A percentile compares a stretch with the other conserved stretches of the same genome.
These are phyloP conservation scores for Pyronema domesticum DNA, from an alignment of 495 filamentous ascomycete species.

Conservation along the genomic window DNA sequence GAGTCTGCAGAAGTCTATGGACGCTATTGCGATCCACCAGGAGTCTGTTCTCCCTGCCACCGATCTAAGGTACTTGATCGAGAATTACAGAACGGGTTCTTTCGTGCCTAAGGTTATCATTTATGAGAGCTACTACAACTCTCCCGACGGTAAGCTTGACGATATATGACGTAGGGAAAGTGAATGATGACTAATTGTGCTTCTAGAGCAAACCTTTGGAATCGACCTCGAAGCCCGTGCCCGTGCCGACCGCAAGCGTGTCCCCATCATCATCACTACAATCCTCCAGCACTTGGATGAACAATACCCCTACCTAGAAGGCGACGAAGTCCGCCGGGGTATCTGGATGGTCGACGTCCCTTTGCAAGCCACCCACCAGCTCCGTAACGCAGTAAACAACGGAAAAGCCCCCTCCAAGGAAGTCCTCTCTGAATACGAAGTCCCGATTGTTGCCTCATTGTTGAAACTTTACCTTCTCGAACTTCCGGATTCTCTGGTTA, in stretches of 20 bases:
- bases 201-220: slow-evolving; percentile 78
- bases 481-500: slow-evolving; percentile 91
- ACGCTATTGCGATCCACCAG: slow-evolving; percentile 97
- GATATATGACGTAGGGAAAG: not conserved
- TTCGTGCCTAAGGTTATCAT: slow-evolving; percentile 81
- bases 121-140: slow-evolving; percentile 99
- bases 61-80: slow-evolving; percentile 87
- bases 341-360: slow-evolving; percentile 93
- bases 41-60: slow-evolving; percentile 88
- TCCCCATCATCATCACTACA: slow-evolving; percentile 80
- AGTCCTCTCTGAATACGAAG: slow-evolving; percentile 66
- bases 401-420: slow-evolving; percentile 66
- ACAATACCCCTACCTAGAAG: slow-evolving; percentile 93
- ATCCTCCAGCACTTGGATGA: slow-evolving; percentile 88
- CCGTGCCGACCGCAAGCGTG: slow-evolving; percentile 81
- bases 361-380: slow-evolving; percentile 63
- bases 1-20: slow-evolving; percentile 80
- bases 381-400: slow-evolving; percentile 69
- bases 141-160: slow-evolving; percentile 48
- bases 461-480: slow-evolving; percentile 93
- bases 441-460: slow-evolving; percentile 81
- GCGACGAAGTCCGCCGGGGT: slow-evolving; percentile 76
- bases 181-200: slow-evolving; percentile 13
- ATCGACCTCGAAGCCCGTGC: slow-evolving; percentile 91
- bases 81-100: slow-evolving; percentile 88